Evolutionary conservation across 1,284 basidiomycete genomes (phyloP).

Genomic region (Leccinum fuscescens): DNA sequence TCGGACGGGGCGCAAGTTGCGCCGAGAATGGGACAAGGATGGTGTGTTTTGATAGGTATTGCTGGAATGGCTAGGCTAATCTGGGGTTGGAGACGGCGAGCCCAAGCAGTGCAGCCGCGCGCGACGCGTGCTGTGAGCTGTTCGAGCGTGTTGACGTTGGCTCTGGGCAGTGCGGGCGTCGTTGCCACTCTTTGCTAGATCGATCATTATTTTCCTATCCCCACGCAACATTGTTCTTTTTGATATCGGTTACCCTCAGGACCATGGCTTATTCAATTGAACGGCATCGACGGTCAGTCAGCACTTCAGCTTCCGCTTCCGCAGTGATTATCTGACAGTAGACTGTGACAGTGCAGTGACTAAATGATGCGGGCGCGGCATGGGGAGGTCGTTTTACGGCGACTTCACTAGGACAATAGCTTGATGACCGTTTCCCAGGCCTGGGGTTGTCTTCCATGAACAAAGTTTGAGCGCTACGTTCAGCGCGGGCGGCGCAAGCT

Average conservation of each 20-base stretch:
- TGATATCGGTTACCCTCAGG: not conserved
- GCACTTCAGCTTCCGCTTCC: not conserved
- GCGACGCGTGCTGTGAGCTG: slow-evolving; percentile 8
- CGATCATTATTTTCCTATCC: slow-evolving; percentile 6
- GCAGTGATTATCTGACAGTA: not conserved
- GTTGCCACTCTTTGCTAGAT: not conserved
- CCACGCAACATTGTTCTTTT: not conserved
- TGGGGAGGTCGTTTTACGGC: not conserved
- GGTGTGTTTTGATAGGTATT: slow-evolving; percentile 24
- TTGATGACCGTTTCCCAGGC: not conserved
- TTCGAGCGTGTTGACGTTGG: not conserved
- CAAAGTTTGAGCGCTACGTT: not conserved
- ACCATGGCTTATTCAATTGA: not conserved
- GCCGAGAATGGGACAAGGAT: slow-evolving; percentile 13
- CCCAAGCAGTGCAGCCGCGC: not conserved
- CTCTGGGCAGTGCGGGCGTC: slow-evolving; percentile 2
- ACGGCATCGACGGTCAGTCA: slow-evolving; percentile 1
- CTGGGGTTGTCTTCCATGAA: not conserved
- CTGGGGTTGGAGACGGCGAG: not conserved
- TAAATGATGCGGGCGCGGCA: not conserved
- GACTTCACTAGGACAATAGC: not conserved
- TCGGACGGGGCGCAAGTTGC: slow-evolving; percentile 10
- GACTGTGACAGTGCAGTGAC: no score
- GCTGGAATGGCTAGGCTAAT: slow-evolving; percentile 21
- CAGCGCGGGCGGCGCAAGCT: not conserved